These are phyloP conservation scores for Evernia prunastri DNA, from an alignment of 495 filamentous ascomycete species.

Conservation along the genomic window DNA sequence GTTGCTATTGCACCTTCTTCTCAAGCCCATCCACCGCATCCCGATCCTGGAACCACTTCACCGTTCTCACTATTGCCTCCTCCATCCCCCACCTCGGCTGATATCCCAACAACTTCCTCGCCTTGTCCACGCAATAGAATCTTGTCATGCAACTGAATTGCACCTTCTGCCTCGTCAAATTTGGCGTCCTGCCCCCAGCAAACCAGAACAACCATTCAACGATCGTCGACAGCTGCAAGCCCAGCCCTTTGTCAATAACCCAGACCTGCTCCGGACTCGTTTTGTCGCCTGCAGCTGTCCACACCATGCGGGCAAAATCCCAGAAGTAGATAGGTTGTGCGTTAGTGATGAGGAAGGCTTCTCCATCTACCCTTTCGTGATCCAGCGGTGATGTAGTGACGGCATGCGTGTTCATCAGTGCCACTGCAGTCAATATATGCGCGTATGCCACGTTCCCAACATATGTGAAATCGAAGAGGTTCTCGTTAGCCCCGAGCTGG, in stretches of 20 bases:
- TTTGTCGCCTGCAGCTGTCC: slow-evolving; percentile 61
- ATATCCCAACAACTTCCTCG: slow-evolving; percentile 62
- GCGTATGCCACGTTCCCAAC: slow-evolving; percentile 48
- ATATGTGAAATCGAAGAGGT: slow-evolving; percentile 58
- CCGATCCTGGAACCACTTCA: slow-evolving; percentile 59
- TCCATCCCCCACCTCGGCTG: slow-evolving; percentile 53
- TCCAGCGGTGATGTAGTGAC: slow-evolving; percentile 54
- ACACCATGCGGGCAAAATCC: slow-evolving; percentile 79
- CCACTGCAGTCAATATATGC: slow-evolving; percentile 51
- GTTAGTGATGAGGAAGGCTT: slow-evolving; percentile 95
- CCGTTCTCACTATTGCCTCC: slow-evolving; percentile 58
- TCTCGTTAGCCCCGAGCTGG: slow-evolving; percentile 83
- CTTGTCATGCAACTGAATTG: slow-evolving; percentile 46
- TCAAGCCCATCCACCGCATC: slow-evolving; percentile 35
- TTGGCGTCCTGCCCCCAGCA: slow-evolving; percentile 61
- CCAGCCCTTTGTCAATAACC: slow-evolving; percentile 57
- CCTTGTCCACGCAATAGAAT: slow-evolving; percentile 55
- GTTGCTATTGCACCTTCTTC: slow-evolving; percentile 18
- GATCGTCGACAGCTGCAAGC: slow-evolving; percentile 57
- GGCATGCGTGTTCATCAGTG: slow-evolving; percentile 56
- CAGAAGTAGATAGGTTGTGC: slow-evolving; percentile 90
- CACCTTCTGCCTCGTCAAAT: slow-evolving; percentile 66
- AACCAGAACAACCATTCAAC: slow-evolving; percentile 63
- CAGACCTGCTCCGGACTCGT: slow-evolving; percentile 56
- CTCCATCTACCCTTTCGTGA: slow-evolving; percentile 79